Percentiles rank a stretch among this genome's conserved stretches.
phyloP scores from a whole-genome alignment of 768 basidiomycete genomes.

The Strobilomyces echinocephalus region DNA sequence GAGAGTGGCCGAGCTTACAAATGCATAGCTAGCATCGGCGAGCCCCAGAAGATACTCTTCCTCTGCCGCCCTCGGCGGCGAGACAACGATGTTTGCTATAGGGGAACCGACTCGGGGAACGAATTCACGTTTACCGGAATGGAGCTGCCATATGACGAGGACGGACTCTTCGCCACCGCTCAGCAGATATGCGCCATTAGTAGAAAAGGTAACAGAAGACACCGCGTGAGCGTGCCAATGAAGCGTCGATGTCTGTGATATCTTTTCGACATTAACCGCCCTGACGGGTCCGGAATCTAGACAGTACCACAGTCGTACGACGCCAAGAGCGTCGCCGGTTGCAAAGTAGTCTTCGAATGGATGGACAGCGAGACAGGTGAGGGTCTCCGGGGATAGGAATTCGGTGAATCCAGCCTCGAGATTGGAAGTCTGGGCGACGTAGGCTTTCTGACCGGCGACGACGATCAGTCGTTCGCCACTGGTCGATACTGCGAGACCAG shows the following conservation, averaged over 20 bases:
- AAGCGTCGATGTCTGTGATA: slow-evolving; percentile 75
- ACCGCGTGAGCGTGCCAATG: slow-evolving; percentile 99
- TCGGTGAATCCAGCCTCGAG: slow-evolving; percentile 69
- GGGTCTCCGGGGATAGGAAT: slow-evolving; percentile 71
- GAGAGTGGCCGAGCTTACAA: slow-evolving; percentile 67
- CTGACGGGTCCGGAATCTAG: slow-evolving; percentile 56
- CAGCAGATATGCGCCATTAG: slow-evolving; percentile 87
- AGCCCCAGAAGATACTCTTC: slow-evolving; percentile 88
- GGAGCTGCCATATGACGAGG: slow-evolving; percentile 94
- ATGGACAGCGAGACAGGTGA: slow-evolving; percentile 85
- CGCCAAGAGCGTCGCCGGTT: slow-evolving; percentile 84
- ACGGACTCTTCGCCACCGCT: slow-evolving; percentile 96
- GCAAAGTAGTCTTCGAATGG: slow-evolving; percentile 92
- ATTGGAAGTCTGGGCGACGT: slow-evolving; percentile 59
- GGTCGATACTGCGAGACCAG: slow-evolving; percentile 67
- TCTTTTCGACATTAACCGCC: slow-evolving; percentile 65
- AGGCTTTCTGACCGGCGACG: slow-evolving; percentile 70
- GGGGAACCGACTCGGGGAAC: slow-evolving; percentile 89
- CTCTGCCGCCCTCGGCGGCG: slow-evolving; percentile 45
- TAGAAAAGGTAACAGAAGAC: slow-evolving; percentile 77
- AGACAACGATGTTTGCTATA: slow-evolving; percentile 65
- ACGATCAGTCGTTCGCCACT: slow-evolving; percentile 77
- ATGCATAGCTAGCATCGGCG: slow-evolving; percentile 74
- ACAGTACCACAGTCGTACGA: slow-evolving; percentile 91
- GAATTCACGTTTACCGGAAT: slow-evolving; percentile 84